Evolutionary conservation across 306 rosid species (phyloP), one percentile per base, ranked within the genome.

Genomic region (Vigna reflexopilosa): DNA sequence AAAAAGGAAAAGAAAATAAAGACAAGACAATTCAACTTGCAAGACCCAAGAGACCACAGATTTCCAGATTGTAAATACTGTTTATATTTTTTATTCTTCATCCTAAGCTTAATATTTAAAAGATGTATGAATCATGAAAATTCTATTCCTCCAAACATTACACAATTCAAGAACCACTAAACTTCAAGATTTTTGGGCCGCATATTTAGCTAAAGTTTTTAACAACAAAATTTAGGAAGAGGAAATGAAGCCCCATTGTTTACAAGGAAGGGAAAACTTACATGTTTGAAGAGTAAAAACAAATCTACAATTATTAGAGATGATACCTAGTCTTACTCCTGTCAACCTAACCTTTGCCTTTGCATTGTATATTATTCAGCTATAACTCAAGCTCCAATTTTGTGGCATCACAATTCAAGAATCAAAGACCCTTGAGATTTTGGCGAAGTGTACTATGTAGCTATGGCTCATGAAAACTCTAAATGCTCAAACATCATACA

Each of bases 51-150:
- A 34, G 12, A 36, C 49, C 66, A 36, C 10, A 56, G 66, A 80
- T 59, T 65, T 80, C 62, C 44, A 65, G 26, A 61, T 68, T 40
- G 15, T 19, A 38, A 44, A 67, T 67, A 14, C 32, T 10, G 13
- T 2, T 42, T 44, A 10, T 42, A 42, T 10, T 1, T 66, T 36
- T 9, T 50, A 22, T 36, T 36, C 2, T 64, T 26, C 44, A 9
- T 67, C 58, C 34, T 15, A 76, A 65, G 13, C 50, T 42, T 24
- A 28, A 28, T 57, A 17, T 51, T 63, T 19, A 65, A 45, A 58
- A 32, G 61, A 47, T 57, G 7, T 69, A 30, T 44, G 14, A 42
- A 42, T 8, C 47, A 42, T 9, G 47, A 42, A 42, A 42, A 42
- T 42, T 42, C 2, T 42, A 9, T 8, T 8, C 47, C 47, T 42